A percentile compares a stretch with the other conserved stretches of the same genome.
phyloP scores from a whole-genome alignment of 805 yeast species.

The Starmera quercuum region DNA sequence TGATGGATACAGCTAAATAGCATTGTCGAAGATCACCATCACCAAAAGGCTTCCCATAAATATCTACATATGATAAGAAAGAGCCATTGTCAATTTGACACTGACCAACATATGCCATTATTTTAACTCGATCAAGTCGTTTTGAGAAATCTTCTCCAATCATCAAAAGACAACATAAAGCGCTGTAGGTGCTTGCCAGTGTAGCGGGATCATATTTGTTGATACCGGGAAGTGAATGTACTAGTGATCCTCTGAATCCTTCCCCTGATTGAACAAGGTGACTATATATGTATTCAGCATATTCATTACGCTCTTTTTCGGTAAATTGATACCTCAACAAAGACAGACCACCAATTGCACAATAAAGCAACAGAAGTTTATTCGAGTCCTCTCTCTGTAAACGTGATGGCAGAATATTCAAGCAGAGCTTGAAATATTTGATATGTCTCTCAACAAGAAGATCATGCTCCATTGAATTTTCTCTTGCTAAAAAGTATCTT shows the following conservation, averaged over 20 bases:
- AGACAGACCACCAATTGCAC: slow-evolving; percentile 49
- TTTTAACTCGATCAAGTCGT: slow-evolving; percentile 29
- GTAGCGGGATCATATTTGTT: slow-evolving; percentile 50
- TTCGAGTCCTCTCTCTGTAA: slow-evolving; percentile 63
- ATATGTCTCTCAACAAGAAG: slow-evolving; percentile 17
- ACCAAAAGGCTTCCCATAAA: slow-evolving; percentile 32
- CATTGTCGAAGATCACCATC: slow-evolving; percentile 69
- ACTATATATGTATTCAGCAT: slow-evolving; percentile 37
- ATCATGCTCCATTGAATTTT: neutral
- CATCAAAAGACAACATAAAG: slow-evolving; percentile 48
- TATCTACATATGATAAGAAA: slow-evolving; percentile 39
- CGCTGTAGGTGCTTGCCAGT: slow-evolving; percentile 72
- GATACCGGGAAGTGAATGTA: slow-evolving; percentile 26
- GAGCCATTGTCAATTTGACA: slow-evolving; percentile 61
- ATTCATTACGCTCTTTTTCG: slow-evolving; percentile 19
- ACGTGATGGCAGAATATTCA: slow-evolving; percentile 44
- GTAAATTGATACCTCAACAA: slow-evolving; percentile 20
- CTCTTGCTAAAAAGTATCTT: no score
- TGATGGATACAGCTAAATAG: slow-evolving; percentile 63
- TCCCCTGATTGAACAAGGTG: slow-evolving; percentile 32
- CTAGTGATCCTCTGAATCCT: slow-evolving; percentile 55
- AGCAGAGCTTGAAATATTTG: slow-evolving; percentile 42
- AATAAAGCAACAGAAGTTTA: slow-evolving; percentile 61
- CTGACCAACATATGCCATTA: slow-evolving; percentile 44
- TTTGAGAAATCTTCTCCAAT: slow-evolving; percentile 35